A percentile compares a stretch with the other conserved stretches of the same genome.
Conservation (phyloP, 108 stramenopile genomes). For the Stephanodiscus triporus region DNA sequence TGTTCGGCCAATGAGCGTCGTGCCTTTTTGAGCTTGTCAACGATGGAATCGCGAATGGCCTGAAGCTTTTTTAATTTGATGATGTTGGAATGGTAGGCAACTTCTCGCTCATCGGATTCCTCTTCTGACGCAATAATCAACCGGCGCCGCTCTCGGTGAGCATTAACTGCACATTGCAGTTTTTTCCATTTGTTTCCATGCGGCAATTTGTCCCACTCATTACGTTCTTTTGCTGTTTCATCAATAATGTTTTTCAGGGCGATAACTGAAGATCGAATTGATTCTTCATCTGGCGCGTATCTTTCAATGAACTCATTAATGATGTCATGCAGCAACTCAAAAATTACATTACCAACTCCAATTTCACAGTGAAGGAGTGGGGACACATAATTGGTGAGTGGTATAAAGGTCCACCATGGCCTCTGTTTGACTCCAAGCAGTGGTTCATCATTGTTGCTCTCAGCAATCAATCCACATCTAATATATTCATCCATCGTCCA, state of each 20-base stretch:
- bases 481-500: no score
- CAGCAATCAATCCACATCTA: no score
- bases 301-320: not conserved
- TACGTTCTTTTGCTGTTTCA: not conserved
- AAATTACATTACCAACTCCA: constrained; percentile 6
- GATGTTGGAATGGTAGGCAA: no score
- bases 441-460: no score
- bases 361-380: constrained; percentile 13
- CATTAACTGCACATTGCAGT: not conserved
- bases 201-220: constrained; percentile 1
- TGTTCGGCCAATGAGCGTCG: no score
- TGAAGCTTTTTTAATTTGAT: no score
- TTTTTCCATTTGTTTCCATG: not conserved
- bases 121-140: no score
- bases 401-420: constrained; percentile 13
- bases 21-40: no score
- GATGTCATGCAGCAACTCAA: not conserved
- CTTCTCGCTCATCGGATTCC: no score
- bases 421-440: no score
- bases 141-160: no score
- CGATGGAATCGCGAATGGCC: no score
- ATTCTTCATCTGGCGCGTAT: not conserved
- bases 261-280: constrained; percentile 1
- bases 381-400: not conserved
- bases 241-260: constrained; percentile 4